Conservation (phyloP, 306 rosid genomes). For the Corylus avellana region DNA sequence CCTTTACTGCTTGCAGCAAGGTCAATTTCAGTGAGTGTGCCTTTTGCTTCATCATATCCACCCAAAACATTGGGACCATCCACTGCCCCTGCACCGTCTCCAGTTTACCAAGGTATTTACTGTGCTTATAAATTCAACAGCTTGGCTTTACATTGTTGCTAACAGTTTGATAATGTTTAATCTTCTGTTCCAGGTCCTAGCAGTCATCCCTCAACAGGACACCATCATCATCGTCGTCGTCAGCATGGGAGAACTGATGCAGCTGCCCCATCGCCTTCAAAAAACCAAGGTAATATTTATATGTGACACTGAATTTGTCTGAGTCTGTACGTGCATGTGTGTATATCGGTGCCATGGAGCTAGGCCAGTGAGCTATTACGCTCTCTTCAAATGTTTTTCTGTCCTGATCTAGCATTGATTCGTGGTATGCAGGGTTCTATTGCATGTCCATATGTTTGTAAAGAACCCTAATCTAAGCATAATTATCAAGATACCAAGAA, state of each 20-base stretch:
- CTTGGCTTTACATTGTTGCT: conserved; percentile 3
- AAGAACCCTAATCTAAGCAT: neutral
- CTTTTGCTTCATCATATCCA: conserved; percentile 46
- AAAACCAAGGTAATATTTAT: conserved; percentile 56
- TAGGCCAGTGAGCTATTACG: no score
- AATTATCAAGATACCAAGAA: neutral
- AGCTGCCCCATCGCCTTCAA: conserved; percentile 64
- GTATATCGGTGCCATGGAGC: neutral
- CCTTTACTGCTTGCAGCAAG: conserved; percentile 51
- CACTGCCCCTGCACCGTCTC: conserved; percentile 60
- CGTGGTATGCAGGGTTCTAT: neutral
- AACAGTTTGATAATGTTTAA: conserved; percentile 24
- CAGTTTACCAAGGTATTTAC: conserved; percentile 50
- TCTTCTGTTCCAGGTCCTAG: conserved; percentile 50
- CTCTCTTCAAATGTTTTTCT: no score
- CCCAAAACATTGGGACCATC: conserved; percentile 34
- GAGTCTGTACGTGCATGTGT: neutral
- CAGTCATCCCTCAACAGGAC: conserved; percentile 34
- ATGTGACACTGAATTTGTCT: conserved; percentile 16
- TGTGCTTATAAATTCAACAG: conserved; percentile 7
- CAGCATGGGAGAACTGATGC: conserved; percentile 44
- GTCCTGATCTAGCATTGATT: neutral
- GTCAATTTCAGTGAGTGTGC: conserved; percentile 42
- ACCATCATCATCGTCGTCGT: conserved; percentile 23
- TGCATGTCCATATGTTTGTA: neutral